phyloP scores from a whole-genome alignment of 2,329 filamentous ascomycete species.

The Diaporthe velutina region DNA sequence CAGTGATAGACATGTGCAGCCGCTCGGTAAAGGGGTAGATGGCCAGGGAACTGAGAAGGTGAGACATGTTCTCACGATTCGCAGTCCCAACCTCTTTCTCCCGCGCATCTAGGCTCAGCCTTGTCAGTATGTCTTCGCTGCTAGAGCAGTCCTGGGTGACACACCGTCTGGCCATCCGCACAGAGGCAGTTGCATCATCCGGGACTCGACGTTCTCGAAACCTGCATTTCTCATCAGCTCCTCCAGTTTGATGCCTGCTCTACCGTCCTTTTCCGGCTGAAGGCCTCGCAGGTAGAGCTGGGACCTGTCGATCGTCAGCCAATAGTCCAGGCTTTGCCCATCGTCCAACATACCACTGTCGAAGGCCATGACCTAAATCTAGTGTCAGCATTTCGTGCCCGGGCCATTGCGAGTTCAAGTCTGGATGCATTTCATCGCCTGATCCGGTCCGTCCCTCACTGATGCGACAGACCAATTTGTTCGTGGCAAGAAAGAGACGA shows the following conservation, averaged over 20 bases:
- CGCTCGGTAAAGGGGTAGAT: constrained; percentile 68
- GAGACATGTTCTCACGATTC: constrained; percentile 67
- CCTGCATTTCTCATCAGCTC: constrained; percentile 71
- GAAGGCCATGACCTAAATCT: constrained; percentile 70
- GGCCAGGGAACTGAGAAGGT: constrained; percentile 66
- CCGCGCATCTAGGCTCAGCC: constrained; percentile 56
- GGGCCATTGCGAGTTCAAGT: neutral
- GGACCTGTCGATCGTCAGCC: constrained; percentile 53
- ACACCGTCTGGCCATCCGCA: constrained; percentile 78
- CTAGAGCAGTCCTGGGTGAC: constrained; percentile 41
- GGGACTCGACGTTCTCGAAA: constrained; percentile 76
- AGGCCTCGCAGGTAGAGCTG: constrained; percentile 72
- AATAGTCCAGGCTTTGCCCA: neutral
- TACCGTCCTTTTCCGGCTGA: constrained; percentile 74
- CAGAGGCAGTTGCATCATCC: constrained; percentile 76
- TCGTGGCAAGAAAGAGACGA: neutral
- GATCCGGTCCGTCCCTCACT: neutral
- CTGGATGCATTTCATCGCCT: neutral
- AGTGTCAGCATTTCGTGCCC: neutral
- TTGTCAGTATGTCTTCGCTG: constrained; percentile 39
- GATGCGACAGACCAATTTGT: neutral
- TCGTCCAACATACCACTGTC: constrained; percentile 62
- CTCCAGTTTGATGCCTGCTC: constrained; percentile 72
- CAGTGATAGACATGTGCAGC: constrained; percentile 67
- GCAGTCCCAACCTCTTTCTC: constrained; percentile 65